A percentile compares a stretch with the other conserved stretches of the same genome.
phyloP scores from a whole-genome alignment of 257 asterid species.

The Solanum sejunctum region DNA sequence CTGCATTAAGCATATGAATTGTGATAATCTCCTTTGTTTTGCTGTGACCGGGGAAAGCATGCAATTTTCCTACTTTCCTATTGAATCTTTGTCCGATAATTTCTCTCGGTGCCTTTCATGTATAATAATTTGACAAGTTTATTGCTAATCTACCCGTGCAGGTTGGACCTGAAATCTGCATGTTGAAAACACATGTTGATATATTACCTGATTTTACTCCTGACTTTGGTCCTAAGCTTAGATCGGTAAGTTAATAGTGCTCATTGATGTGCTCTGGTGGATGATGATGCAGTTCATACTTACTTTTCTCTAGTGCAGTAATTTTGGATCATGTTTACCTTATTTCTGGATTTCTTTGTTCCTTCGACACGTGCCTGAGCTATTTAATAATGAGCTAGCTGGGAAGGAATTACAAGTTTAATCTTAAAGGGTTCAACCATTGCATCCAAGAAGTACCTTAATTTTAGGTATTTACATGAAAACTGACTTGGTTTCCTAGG shows the following conservation, averaged over 20 bases:
- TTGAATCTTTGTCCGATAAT: not conserved
- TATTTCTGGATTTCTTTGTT: not conserved
- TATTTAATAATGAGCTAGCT: not conserved
- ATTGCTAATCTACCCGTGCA: conserved; percentile 19
- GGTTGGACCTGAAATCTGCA: conserved; percentile 98
- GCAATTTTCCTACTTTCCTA: not conserved
- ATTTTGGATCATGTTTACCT: not conserved
- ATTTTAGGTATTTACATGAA: not conserved
- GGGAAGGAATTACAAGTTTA: not conserved
- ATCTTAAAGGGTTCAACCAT: not conserved
- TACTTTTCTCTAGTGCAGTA: not conserved
- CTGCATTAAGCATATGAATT: not conserved
- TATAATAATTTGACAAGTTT: conserved; percentile 7
- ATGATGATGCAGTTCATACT: not conserved
- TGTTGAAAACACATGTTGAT: conserved; percentile 96
- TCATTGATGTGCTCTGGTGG: not conserved
- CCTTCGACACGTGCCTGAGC: not conserved
- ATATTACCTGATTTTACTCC: conserved; percentile 90
- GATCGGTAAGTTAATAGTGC: conserved; percentile 35
- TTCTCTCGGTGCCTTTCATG: not conserved
- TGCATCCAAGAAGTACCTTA: not conserved
- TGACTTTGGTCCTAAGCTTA: conserved; percentile 85
- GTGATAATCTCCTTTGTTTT: not conserved
- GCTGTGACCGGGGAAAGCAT: not conserved
- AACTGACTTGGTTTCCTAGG: not conserved